phyloP scores from a whole-genome alignment of 1,139 yeast genomes.

The Blastobotrys malaysiensis region DNA sequence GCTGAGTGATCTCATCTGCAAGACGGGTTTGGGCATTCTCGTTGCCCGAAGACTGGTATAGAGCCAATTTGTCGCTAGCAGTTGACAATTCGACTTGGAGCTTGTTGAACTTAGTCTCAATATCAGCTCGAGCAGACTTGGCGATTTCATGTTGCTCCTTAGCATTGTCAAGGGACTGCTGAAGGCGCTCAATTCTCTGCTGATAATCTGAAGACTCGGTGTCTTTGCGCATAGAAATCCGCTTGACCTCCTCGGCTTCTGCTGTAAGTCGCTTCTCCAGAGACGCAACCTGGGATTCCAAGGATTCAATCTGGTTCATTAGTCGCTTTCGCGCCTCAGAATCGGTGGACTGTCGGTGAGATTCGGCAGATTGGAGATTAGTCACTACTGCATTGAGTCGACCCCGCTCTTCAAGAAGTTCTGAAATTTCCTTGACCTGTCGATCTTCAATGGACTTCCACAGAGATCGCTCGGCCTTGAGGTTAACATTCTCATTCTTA shows the following conservation, averaged over 20 bases:
- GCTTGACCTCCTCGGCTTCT: constrained; percentile 37
- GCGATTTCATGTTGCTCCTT: constrained; percentile 42
- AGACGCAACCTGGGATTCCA: constrained; percentile 43
- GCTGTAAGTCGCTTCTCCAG: constrained; percentile 48
- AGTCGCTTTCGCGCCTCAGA: constrained; percentile 49
- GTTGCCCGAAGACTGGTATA: constrained; percentile 24
- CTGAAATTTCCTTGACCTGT: constrained; percentile 50
- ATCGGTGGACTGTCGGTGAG: constrained; percentile 55
- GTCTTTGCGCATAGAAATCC: constrained; percentile 23
- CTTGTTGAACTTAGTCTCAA: constrained; percentile 31
- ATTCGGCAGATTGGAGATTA: constrained; percentile 55
- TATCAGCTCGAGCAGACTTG: constrained; percentile 34
- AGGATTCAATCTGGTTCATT: constrained; percentile 44
- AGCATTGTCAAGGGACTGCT: constrained; percentile 42
- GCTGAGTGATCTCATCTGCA: constrained; percentile 30
- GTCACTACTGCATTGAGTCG: constrained; percentile 56
- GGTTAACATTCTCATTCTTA: constrained; percentile 44
- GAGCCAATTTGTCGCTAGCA: constrained; percentile 34
- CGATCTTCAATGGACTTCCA: constrained; percentile 48
- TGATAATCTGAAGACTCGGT: constrained; percentile 48
- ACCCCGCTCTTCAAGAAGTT: constrained; percentile 53
- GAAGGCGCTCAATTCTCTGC: constrained; percentile 56
- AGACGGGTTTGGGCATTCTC: constrained; percentile 12
- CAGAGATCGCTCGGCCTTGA: constrained; percentile 52
- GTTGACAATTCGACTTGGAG: constrained; percentile 37